Conservation (phyloP, 345 rosid species). For the Excoecaria agallocha region DNA sequence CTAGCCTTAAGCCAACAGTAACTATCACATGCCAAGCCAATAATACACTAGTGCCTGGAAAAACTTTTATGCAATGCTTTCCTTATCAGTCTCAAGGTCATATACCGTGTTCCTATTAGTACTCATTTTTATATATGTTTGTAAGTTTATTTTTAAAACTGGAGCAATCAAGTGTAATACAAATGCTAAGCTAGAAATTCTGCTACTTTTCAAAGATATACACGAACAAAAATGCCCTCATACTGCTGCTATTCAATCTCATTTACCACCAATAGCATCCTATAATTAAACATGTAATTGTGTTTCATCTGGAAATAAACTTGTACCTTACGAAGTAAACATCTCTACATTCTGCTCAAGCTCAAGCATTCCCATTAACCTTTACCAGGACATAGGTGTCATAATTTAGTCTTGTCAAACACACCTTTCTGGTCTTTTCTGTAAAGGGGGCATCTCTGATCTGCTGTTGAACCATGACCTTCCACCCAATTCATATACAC, state of each 20-base stretch:
- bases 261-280: conserved; percentile 7
- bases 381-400: conserved; percentile 6
- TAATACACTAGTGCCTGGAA: no score
- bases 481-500: conserved; percentile 22
- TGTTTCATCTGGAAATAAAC: conserved; percentile 6
- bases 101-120: no score
- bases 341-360: conserved; percentile 24
- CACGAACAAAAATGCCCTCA: conserved; percentile 20
- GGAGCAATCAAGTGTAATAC: not conserved
- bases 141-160: not conserved
- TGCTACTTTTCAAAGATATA: conserved; percentile 8
- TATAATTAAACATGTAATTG: conserved; percentile 8
- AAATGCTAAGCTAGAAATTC: not conserved
- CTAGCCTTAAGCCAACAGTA: no score
- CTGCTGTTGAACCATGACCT: conserved; percentile 14
- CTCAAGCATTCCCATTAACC: conserved; percentile 11
- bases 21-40: no score
- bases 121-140: not conserved
- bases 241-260: conserved; percentile 10
- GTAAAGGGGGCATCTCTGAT: conserved; percentile 8
- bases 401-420: conserved; percentile 6
- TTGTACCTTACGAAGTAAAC: conserved; percentile 19
- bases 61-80: no score
- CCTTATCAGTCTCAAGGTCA: no score
- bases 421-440: conserved; percentile 12